Base-by-base conservation (phyloP, 2,329 filamentous ascomycete genomes). In the Cadophora malorum region DNA sequence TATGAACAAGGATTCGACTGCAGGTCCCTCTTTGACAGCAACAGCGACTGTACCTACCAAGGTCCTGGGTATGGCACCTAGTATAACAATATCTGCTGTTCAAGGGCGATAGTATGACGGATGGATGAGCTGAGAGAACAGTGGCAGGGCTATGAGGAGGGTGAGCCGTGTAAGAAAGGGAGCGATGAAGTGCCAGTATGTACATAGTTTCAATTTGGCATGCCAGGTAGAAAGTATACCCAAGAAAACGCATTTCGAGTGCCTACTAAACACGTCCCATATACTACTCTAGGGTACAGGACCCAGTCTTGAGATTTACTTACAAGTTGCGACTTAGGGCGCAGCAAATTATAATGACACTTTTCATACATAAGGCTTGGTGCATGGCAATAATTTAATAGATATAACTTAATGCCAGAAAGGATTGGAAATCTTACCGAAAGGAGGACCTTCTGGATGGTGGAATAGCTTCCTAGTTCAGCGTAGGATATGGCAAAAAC, bases 1-100 rank as follows among this genome's bases (percentile, higher is more conserved):
- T 58, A 35, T 58, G 55, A 58, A 28, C 55, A 58, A 58, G 55
- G 55, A 58, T 58, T 58, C 55, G n/a, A 58, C 55, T 58, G 55
- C 55, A 58, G 55, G 55, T 58, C 55, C 55, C 28, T 58, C 55
- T 58, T 58, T 58, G 35, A 58, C 55, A 58, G 55, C 55, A 58
- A 35, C 55, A 58, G 55, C 55, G 55, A 58, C 55, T 58, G 55
- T 38, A 58, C 55, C 55, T 58, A 58, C 55, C 28, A 28, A 58
- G 55, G 55, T 38, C 35, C 14, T 58, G 55, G 55, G 55, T 38
- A 58, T 38, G n/a, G 55, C 55, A 41, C 28, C 55, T 58, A 58
- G 14, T 58, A 58, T 12, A 58, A 28, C 55, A 28, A 58, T 58
- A 58, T 38, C 35, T 58, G n/a, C 55, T 28, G 28, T 35, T 38